Conservation (phyloP, 169 alveolate genomes). For the Plasmodium fragile region DNA sequence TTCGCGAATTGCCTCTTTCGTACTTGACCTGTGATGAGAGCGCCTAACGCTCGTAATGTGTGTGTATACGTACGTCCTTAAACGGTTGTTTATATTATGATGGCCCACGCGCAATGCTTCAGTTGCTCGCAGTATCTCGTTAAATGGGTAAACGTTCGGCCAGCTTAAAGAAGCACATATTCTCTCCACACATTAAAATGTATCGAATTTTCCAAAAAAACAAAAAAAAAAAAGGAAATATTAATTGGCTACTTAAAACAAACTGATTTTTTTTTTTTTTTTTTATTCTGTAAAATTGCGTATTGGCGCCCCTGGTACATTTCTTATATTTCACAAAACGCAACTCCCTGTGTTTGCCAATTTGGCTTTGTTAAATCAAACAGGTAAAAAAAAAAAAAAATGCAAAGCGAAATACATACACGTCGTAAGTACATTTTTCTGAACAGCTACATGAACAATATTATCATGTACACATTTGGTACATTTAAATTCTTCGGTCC, state of each 20-base stretch:
- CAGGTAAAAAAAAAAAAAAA: not conserved
- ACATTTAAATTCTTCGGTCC: not conserved
- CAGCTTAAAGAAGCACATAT: not conserved
- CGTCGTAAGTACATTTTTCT: not conserved
- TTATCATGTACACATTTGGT: not conserved
- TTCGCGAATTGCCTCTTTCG: not conserved
- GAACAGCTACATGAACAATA: not conserved
- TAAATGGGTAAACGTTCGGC: not conserved
- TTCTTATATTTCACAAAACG: not conserved
- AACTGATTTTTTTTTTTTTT: not conserved
- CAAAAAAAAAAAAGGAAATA: not conserved
- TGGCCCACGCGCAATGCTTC: not conserved
- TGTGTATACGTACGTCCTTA: not conserved
- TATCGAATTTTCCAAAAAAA: not conserved
- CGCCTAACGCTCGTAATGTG: not conserved
- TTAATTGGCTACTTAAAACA: not conserved
- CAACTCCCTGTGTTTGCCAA: not conserved
- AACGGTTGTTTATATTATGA: not conserved
- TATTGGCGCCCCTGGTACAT: not conserved
- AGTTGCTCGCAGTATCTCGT: not conserved
- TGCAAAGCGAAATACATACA: not conserved
- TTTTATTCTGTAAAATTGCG: not conserved
- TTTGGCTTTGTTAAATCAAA: not conserved
- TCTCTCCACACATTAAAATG: slow-evolving; percentile 1
- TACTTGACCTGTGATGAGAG: not conserved